A percentile compares a stretch with the other conserved stretches of the same genome.
phyloP scores from a whole-genome alignment of 1,284 basidiomycete species.

The Cryptococcus sp. region DNA sequence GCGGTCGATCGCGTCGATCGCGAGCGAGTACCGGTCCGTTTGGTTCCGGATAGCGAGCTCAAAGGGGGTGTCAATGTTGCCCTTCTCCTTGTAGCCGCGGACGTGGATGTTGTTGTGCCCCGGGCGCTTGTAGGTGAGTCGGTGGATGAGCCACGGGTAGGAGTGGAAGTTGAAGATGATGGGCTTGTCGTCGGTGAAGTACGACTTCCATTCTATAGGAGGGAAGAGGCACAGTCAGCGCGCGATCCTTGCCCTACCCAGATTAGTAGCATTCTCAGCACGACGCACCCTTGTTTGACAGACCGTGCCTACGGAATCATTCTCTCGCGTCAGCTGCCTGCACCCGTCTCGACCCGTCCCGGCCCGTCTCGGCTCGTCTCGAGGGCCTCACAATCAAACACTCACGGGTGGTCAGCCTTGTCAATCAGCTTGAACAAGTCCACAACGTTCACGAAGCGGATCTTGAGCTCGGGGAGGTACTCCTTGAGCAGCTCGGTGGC shows the following conservation, averaged over 20 bases:
- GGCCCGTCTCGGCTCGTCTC: no score
- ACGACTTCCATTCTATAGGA: conserved; percentile 30
- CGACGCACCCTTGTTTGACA: no score
- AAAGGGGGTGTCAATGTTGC: conserved; percentile 35
- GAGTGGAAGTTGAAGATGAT: conserved; percentile 83
- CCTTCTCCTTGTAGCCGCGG: conserved; percentile 41
- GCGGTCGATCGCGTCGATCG: conserved; percentile 41
- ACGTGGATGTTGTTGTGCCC: conserved; percentile 37
- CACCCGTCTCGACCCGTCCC: conserved; percentile 55
- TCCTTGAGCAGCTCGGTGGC: conserved; percentile 68
- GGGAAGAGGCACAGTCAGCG: no score
- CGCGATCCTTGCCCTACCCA: no score
- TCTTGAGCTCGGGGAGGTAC: conserved; percentile 65
- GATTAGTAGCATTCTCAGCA: no score
- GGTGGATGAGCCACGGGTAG: conserved; percentile 41
- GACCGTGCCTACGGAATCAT: no score
- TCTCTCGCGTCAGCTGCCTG: no score
- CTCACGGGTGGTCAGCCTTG: conserved; percentile 62
- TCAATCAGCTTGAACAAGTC: conserved; percentile 68
- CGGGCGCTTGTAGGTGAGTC: conserved; percentile 35
- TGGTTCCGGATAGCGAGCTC: conserved; percentile 42
- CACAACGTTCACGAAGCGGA: conserved; percentile 78
- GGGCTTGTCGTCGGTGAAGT: conserved; percentile 67
- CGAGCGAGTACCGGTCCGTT: conserved; percentile 37
- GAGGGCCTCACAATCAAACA: neutral